Conservation (phyloP, 2,329 filamentous ascomycete genomes). For the Aspergillus sp. region DNA sequence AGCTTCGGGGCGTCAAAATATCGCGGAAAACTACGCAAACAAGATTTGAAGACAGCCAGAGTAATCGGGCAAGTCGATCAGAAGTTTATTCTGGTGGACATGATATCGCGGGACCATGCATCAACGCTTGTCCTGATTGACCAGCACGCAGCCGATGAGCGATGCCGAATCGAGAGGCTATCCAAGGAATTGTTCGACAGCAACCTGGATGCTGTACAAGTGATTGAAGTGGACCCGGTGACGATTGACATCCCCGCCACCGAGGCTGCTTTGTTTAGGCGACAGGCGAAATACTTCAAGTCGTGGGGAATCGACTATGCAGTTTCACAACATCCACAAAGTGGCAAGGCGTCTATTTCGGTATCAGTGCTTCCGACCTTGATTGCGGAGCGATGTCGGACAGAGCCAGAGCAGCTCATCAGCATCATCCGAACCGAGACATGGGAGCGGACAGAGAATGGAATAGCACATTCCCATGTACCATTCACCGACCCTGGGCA, state of each 20-base stretch:
- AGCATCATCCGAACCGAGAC: slow-evolving; percentile 73
- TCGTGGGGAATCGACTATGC: slow-evolving; percentile 74
- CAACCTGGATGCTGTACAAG: slow-evolving; percentile 16
- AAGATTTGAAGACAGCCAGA: slow-evolving; percentile 58
- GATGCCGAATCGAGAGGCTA: slow-evolving; percentile 74
- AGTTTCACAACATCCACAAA: slow-evolving; percentile 27
- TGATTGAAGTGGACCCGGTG: slow-evolving; percentile 47
- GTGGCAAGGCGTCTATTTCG: slow-evolving; percentile 35
- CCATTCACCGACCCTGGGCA: not conserved
- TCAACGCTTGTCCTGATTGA: slow-evolving; percentile 72
- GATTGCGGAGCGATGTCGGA: slow-evolving; percentile 73
- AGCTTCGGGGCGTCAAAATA: slow-evolving; percentile 28
- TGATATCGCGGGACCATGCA: slow-evolving; percentile 31
- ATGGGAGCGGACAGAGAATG: slow-evolving; percentile 62
- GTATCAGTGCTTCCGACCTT: slow-evolving; percentile 65
- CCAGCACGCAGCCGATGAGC: slow-evolving; percentile 93
- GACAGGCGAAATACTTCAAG: slow-evolving; percentile 58
- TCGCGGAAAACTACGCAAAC: slow-evolving; percentile 57
- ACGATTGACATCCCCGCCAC: slow-evolving; percentile 62
- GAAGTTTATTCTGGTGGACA: slow-evolving; percentile 79
- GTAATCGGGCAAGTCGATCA: slow-evolving; percentile 81
- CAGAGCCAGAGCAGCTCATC: slow-evolving; percentile 70
- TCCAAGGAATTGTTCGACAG: slow-evolving; percentile 55
- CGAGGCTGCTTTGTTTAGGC: slow-evolving; percentile 62
- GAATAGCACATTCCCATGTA: slow-evolving; percentile 11